A percentile compares a stretch with the other conserved stretches of the same genome.
These are phyloP conservation scores for Pseudozyma hubeiensis DNA, from an alignment of 1,284 basidiomycete genomes.

Conservation along the genomic window DNA sequence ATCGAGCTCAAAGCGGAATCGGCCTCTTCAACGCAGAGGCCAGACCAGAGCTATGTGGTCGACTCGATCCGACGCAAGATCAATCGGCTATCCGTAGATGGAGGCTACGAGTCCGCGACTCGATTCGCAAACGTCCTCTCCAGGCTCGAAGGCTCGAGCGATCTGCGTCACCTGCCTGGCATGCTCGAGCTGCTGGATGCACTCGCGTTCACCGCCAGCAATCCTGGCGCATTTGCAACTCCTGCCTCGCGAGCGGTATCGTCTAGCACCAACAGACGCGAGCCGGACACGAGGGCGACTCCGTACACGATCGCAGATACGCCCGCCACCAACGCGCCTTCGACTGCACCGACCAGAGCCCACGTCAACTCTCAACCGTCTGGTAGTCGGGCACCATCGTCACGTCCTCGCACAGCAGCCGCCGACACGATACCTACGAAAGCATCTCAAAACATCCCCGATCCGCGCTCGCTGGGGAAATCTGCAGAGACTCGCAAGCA, in stretches of 20 bases:
- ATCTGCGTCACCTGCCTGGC: constrained; percentile 30
- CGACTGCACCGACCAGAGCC: constrained; percentile 19
- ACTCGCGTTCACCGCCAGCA: constrained; percentile 35
- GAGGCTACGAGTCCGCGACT: constrained; percentile 45
- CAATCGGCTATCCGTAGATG: constrained; percentile 38
- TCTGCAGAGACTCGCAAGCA: constrained; percentile 2
- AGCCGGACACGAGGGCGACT: constrained; percentile 24
- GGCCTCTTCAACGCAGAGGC: constrained; percentile 12
- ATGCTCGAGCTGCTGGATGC: constrained; percentile 44
- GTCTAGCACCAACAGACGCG: constrained; percentile 22
- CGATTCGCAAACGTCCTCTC: constrained; percentile 38
- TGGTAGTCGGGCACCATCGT: constrained; percentile 10
- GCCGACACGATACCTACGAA: constrained; percentile 11
- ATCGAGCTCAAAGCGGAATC: constrained; percentile 46
- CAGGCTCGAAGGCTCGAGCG: constrained; percentile 22
- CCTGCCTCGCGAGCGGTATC: constrained; percentile 25
- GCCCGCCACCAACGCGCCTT: constrained; percentile 20
- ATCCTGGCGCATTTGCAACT: constrained; percentile 30
- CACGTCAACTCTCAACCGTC: constrained; percentile 1
- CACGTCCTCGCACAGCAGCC: constrained; percentile 11
- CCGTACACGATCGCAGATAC: constrained; percentile 34
- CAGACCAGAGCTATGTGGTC: constrained; percentile 23
- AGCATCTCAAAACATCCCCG: background rate
- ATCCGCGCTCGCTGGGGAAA: background rate
- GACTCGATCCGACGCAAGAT: constrained; percentile 47